Evolutionary conservation across 2,329 filamentous ascomycete genomes (phyloP).

Genomic region (Onygenales sp.): DNA sequence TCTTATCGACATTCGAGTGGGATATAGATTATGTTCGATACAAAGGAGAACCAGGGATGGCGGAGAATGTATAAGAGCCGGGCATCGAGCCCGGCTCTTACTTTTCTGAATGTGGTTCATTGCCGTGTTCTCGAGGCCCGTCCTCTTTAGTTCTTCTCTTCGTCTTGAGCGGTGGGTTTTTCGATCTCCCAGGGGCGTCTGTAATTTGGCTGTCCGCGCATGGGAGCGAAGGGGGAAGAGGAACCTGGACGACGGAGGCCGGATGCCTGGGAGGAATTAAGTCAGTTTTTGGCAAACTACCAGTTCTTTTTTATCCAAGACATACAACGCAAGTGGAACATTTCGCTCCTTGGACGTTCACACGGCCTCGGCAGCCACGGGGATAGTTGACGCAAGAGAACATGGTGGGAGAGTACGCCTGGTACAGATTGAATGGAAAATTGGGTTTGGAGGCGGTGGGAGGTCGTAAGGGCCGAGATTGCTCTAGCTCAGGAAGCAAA

Average conservation of each 20-base stretch:
- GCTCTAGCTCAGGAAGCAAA: neutral
- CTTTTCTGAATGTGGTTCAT: neutral
- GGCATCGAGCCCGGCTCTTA: neutral
- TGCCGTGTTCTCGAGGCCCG: neutral
- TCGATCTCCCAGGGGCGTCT: slow-evolving; percentile 9
- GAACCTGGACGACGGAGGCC: slow-evolving; percentile 30
- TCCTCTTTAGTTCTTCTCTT: neutral
- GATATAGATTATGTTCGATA: neutral
- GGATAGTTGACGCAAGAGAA: slow-evolving; percentile 40
- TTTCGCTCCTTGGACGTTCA: slow-evolving; percentile 33
- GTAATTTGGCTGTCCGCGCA: slow-evolving; percentile 9
- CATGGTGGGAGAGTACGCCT: slow-evolving; percentile 20
- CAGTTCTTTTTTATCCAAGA: slow-evolving; percentile 13
- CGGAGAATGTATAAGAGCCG: neutral
- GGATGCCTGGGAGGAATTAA: slow-evolving; percentile 21
- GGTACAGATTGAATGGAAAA: neutral
- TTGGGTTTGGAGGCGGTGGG: neutral
- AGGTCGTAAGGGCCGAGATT: neutral
- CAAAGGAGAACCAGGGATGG: neutral
- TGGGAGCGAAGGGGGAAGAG: slow-evolving; percentile 28
- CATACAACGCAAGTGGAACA: slow-evolving; percentile 38
- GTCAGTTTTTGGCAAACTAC: neutral
- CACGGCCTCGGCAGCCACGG: slow-evolving; percentile 38
- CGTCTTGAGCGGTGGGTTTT: neutral
- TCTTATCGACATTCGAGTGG: neutral